Evolutionary conservation across 129 eudicot genomes (phyloP).

Genomic region (Calendula officinalis): DNA sequence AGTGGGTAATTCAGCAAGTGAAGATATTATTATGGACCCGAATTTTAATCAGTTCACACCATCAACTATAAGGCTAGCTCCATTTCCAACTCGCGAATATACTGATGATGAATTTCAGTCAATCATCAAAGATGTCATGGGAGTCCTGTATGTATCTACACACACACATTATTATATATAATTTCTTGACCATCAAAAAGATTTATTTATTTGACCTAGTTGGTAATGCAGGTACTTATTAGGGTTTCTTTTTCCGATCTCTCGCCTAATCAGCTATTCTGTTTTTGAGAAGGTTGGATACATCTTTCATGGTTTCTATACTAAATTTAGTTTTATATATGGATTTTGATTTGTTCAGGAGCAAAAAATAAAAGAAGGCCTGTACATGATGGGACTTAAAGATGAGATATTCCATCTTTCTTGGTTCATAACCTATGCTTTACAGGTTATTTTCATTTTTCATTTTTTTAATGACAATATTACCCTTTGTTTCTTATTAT

Average conservation of each 20-base stretch:
- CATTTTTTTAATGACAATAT: conserved; percentile 1
- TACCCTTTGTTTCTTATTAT: conserved; percentile 16
- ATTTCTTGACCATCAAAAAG: background rate
- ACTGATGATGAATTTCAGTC: conserved; percentile 99
- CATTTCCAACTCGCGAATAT: conserved; percentile 99
- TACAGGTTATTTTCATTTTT: conserved; percentile 63
- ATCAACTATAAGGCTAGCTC: conserved; percentile 82
- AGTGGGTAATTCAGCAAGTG: conserved; percentile 29
- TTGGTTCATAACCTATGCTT: conserved; percentile 82
- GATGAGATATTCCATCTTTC: conserved; percentile 83
- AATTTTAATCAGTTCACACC: conserved; percentile 70
- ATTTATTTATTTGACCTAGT: conserved; percentile 6
- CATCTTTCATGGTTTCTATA: conserved; percentile 8
- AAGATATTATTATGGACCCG: conserved; percentile 31
- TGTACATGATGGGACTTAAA: conserved; percentile 99
- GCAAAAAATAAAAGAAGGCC: conserved; percentile 96
- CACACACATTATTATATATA: background rate
- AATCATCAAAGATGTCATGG: conserved; percentile 94
- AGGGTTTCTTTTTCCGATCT: conserved; percentile 97
- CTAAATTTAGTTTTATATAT: background rate
- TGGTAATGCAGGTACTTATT: conserved; percentile 70
- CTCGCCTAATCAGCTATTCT: conserved; percentile 93
- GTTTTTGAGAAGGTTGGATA: conserved; percentile 83
- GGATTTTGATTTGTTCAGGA: conserved; percentile 52
- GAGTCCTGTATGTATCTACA: conserved; percentile 75